Evolutionary conservation across 768 basidiomycete species (phyloP), one percentile per base, ranked within the genome.

Genomic region (Crucibulum laeve): DNA sequence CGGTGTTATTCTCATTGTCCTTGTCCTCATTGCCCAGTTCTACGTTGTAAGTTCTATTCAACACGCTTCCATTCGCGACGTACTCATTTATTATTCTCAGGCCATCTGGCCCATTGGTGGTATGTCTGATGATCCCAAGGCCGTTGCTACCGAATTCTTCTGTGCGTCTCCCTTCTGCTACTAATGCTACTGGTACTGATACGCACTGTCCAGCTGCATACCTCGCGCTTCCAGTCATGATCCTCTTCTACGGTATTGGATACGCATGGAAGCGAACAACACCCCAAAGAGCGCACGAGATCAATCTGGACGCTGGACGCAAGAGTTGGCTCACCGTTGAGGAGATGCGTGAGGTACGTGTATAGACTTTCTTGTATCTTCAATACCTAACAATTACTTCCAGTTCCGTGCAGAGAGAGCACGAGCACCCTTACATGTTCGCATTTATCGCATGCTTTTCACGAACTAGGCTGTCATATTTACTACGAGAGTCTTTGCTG

Each of bases 301-400:
- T 74, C 40, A 65, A 74, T 41, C 61, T 74, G 40, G 70, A 72
- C 42, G 63, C 70, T 49, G 70, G 69, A 35, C 68, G 71, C 44
- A 73, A 71, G 61, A 67, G 65, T 51, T 73, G 71, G 71, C 55
- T 69, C 21, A 73, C 70, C 4, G 70, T 63, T 3, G 67, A 68
- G 40, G 66, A 73, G 48, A 71, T 73, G 71, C 59, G 66, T 34
- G 57, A 59, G 44, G 66, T 68, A 52, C 10, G 57, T 55, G 39
- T n/a, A 25, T 5, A 13, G 15, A 5, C 8, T 24, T 23, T 7
- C 5, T 32, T 26, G 26, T 3, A 18, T 19, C 10, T 22, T 7
- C 1, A n/a, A 5, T 25, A 15, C 38, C 5, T 21, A 26, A n/a
- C 10, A 26, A 28, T 42, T 40, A 11, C 38, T 14, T 18, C n/a